A percentile compares a stretch with the other conserved stretches of the same genome.
phyloP scores from a whole-genome alignment of 2,329 filamentous ascomycete genomes.

The Lecanicillium sp. region DNA sequence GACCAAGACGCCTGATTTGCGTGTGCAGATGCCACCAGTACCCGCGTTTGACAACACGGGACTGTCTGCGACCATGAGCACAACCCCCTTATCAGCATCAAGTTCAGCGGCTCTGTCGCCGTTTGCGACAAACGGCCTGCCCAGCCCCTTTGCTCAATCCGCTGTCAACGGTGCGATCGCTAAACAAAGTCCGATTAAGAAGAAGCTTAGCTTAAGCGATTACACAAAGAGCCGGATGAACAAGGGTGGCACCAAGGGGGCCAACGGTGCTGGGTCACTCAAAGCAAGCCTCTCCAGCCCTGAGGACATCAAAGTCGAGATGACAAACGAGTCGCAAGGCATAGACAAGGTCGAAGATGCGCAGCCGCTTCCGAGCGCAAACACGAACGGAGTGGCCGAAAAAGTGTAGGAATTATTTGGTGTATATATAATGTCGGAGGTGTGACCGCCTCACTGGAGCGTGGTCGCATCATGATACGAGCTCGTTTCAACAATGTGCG shows the following conservation, averaged over 20 bases:
- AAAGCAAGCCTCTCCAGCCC: slow-evolving; percentile 31
- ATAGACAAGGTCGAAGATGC: slow-evolving; percentile 25
- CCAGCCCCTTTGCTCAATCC: slow-evolving; percentile 38
- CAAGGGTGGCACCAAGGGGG: slow-evolving; percentile 41
- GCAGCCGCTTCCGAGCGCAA: slow-evolving; percentile 19
- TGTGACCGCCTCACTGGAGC: background rate
- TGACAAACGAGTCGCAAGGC: slow-evolving; percentile 26
- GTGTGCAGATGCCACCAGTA: slow-evolving; percentile 52
- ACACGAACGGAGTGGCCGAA: slow-evolving; percentile 14
- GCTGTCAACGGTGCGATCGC: slow-evolving; percentile 38
- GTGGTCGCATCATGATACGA: slow-evolving; percentile 8
- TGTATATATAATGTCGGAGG: slow-evolving; percentile 12
- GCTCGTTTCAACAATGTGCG: slow-evolving; percentile 6
- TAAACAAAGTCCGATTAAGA: slow-evolving; percentile 56
- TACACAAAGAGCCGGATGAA: slow-evolving; percentile 53
- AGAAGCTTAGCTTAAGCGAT: slow-evolving; percentile 61
- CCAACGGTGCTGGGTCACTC: slow-evolving; percentile 22
- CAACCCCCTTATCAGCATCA: slow-evolving; percentile 43
- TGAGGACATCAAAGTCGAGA: slow-evolving; percentile 32
- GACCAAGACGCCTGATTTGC: slow-evolving; percentile 39
- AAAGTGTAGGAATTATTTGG: slow-evolving; percentile 7
- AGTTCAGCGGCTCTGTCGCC: slow-evolving; percentile 45
- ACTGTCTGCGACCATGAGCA: slow-evolving; percentile 28
- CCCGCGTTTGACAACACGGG: slow-evolving; percentile 41
- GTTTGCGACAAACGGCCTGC: slow-evolving; percentile 34